Percentiles rank a stretch among this genome's conserved stretches.
These are phyloP conservation scores for Diaporthe longicolla DNA, from an alignment of 2,329 filamentous ascomycete genomes.

Conservation along the genomic window DNA sequence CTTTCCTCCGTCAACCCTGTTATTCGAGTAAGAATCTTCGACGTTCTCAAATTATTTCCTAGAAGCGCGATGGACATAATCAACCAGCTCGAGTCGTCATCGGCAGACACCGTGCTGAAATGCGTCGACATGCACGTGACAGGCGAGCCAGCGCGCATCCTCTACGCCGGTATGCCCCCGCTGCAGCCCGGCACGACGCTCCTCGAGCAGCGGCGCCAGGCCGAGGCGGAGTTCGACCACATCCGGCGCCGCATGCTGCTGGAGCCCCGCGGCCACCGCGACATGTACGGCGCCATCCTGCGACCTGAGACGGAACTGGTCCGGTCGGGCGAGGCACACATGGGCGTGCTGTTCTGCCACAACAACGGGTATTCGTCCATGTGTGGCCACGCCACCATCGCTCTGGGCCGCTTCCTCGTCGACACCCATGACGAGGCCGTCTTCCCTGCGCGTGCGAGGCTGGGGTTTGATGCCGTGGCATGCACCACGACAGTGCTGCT, in stretches of 20 bases:
- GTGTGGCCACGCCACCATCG: constrained; percentile 65
- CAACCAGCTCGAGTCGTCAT: not conserved
- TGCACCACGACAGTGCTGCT: not conserved
- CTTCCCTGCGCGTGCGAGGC: constrained; percentile 53
- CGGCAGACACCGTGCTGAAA: not conserved
- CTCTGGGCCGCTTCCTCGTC: constrained; percentile 59
- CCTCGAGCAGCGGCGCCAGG: constrained; percentile 56
- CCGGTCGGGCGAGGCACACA: constrained; percentile 57
- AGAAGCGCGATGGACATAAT: not conserved
- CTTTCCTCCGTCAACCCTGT: not conserved
- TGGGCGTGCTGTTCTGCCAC: constrained; percentile 63
- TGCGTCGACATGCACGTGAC: constrained; percentile 63
- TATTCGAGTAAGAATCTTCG: not conserved
- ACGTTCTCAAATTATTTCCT: not conserved
- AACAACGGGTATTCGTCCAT: constrained; percentile 65
- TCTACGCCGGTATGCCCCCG: constrained; percentile 57
- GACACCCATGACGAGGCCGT: constrained; percentile 56
- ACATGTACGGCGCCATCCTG: constrained; percentile 67
- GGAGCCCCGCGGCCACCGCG: constrained; percentile 64
- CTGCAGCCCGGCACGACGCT: constrained; percentile 54
- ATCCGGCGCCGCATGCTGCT: constrained; percentile 58
- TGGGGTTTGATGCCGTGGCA: not conserved
- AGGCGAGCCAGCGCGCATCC: constrained; percentile 63
- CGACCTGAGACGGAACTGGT: constrained; percentile 57
- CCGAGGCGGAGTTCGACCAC: constrained; percentile 55